These are phyloP conservation scores for Calonectria fujianensis DNA, from an alignment of 2,329 filamentous ascomycete species.

Conservation along the genomic window DNA sequence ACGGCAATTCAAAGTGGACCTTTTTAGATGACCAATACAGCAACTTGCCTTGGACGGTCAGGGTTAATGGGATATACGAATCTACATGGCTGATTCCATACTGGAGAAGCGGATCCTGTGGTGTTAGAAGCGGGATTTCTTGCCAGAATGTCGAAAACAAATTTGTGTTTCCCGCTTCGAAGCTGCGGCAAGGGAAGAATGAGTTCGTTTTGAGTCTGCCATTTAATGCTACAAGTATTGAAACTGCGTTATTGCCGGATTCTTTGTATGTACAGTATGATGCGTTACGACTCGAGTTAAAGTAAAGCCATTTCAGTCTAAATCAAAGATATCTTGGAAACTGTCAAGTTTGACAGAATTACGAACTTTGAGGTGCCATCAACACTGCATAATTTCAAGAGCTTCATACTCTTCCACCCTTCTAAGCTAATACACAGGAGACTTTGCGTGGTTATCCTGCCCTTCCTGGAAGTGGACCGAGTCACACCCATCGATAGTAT, in stretches of 20 bases:
- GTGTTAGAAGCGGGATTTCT: conserved; percentile 74
- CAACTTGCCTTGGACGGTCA: conserved; percentile 70
- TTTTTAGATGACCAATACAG: conserved; percentile 72
- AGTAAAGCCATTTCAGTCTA: conserved; percentile 21
- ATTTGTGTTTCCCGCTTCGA: conserved; percentile 71
- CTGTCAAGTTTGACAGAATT: no score
- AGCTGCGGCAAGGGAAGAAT: conserved; percentile 72
- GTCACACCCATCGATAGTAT: no score
- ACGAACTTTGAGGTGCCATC: no score
- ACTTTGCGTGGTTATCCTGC: no score
- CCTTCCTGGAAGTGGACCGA: no score
- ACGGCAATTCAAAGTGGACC: conserved; percentile 73
- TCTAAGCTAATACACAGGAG: no score
- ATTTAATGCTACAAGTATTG: conserved; percentile 74
- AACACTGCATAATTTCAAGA: no score
- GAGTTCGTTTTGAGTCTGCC: conserved; percentile 75
- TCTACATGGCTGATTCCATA: conserved; percentile 74
- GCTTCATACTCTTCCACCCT: no score
- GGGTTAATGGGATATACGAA: conserved; percentile 63
- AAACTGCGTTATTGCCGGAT: conserved; percentile 73
- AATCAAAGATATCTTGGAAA: no score
- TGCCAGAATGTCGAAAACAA: conserved; percentile 79
- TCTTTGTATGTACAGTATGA: conserved; percentile 80
- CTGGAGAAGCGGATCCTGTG: conserved; percentile 70
- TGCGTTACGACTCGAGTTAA: conserved; percentile 75